Percentiles rank a stretch among this genome's conserved stretches.
Evolutionary conservation across 306 rosid genomes (phyloP).

Genomic region (Hippophae rhamnoides): DNA sequence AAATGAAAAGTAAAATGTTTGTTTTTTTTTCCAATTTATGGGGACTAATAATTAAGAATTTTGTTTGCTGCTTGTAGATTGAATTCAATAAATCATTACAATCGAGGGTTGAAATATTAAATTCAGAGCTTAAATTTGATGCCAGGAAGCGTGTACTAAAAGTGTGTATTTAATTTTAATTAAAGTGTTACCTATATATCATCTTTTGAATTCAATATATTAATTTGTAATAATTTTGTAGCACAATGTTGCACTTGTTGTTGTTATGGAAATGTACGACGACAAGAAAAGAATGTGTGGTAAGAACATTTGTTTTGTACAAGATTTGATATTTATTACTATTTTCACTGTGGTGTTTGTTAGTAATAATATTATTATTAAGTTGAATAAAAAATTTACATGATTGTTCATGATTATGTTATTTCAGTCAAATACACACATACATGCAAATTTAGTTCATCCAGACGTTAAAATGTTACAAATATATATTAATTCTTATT

Average conservation of each 20-base stretch:
- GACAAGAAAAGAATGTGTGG: constrained; percentile 1
- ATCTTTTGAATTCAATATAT: not conserved
- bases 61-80: constrained; percentile 16
- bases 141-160: constrained; percentile 6
- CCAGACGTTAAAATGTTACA: constrained; percentile 21
- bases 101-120: constrained; percentile 9
- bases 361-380: not conserved
- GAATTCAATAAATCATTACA: constrained; percentile 11
- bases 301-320: constrained; percentile 29
- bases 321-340: not conserved
- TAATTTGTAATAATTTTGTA: not conserved
- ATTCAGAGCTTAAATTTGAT: constrained; percentile 5
- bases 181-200: not conserved
- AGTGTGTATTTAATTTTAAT: constrained; percentile 6
- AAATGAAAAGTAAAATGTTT: too few species aligned
- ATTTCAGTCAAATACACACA: constrained; percentile 29
- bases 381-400: not conserved
- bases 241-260: constrained; percentile 25
- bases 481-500: constrained; percentile 12
- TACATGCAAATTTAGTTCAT: constrained; percentile 8
- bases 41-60: not conserved
- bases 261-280: constrained; percentile 16
- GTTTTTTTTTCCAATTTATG: too few species aligned
- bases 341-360: constrained; percentile 4
- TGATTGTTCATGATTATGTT: not conserved